Evolutionary conservation across 495 filamentous ascomycete species (phyloP).

Genomic region (Xylaria flabelliformis): DNA sequence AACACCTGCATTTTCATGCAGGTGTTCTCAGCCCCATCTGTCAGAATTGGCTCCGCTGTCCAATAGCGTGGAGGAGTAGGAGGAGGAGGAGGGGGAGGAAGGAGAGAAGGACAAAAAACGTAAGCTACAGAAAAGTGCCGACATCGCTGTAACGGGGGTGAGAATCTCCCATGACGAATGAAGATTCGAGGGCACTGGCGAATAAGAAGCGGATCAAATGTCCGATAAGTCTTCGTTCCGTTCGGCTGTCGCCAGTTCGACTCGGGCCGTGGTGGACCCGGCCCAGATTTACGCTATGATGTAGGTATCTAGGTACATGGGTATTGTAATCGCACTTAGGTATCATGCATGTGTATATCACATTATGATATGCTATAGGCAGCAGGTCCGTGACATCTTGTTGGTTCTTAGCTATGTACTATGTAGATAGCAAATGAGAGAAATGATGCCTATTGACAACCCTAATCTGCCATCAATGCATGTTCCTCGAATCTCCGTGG

Average conservation of each 20-base stretch:
- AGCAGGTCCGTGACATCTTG: not conserved
- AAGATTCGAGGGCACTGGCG: not conserved
- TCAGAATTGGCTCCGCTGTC: not conserved
- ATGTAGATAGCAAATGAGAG: not conserved
- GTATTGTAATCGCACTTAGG: too few relatives aligned
- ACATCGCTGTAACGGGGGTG: not conserved
- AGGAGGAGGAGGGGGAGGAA: not conserved
- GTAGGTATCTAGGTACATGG: too few relatives aligned
- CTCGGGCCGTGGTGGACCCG: constrained; percentile 18
- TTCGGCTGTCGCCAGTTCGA: not conserved
- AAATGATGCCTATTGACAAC: not conserved
- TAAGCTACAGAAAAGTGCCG: not conserved
- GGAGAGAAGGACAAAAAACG: not conserved
- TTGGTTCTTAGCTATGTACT: not conserved
- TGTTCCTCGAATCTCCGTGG: not conserved
- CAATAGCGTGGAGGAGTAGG: not conserved
- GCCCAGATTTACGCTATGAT: not conserved
- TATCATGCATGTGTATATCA: too few relatives aligned
- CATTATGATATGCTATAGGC: not conserved
- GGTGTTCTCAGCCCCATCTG: not conserved
- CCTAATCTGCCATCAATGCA: not conserved
- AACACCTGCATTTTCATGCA: not conserved
- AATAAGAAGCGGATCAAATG: not conserved
- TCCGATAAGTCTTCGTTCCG: not conserved
- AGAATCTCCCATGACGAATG: not conserved